Percentiles rank a stretch among this genome's conserved stretches.
Evolutionary conservation across 163 green algal genomes (phyloP).

Genomic region (Chlamydomonas reinhardtii): DNA sequence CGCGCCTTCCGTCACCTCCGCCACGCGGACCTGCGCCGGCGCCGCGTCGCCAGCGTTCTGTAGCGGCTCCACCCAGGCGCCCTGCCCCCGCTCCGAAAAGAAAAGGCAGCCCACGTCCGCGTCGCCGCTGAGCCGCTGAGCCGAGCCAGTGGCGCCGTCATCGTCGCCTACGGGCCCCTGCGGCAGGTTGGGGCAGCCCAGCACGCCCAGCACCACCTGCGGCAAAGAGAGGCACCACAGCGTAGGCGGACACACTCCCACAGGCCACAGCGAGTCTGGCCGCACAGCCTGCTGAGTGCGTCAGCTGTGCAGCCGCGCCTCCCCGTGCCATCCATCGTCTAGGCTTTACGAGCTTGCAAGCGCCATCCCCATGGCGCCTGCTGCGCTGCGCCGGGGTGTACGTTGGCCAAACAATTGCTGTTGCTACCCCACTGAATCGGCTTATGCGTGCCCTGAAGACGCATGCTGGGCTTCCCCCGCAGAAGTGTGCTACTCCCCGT

Average conservation of each 20-base stretch:
- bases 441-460: no score
- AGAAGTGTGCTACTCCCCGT: no score
- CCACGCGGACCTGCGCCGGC: slow-evolving; percentile 54
- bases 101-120: slow-evolving; percentile 40
- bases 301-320: not conserved
- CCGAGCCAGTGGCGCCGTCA: slow-evolving; percentile 66
- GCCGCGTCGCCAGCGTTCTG: slow-evolving; percentile 1
- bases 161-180: slow-evolving; percentile 68
- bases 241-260: no score
- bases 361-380: no score
- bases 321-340: not conserved
- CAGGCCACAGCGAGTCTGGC: no score
- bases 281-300: no score
- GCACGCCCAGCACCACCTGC: slow-evolving; percentile 89
- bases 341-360: no score
- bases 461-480: not conserved
- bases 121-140: not conserved
- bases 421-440: no score
- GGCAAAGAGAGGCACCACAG: no score
- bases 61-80: slow-evolving; percentile 36
- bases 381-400: no score
- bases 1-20: slow-evolving; percentile 50
- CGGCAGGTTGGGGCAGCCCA: slow-evolving; percentile 98
- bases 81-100: slow-evolving; percentile 25
- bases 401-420: no score